Conservation (phyloP, 2,329 filamentous ascomycete species). For the Hortaea sp. region DNA sequence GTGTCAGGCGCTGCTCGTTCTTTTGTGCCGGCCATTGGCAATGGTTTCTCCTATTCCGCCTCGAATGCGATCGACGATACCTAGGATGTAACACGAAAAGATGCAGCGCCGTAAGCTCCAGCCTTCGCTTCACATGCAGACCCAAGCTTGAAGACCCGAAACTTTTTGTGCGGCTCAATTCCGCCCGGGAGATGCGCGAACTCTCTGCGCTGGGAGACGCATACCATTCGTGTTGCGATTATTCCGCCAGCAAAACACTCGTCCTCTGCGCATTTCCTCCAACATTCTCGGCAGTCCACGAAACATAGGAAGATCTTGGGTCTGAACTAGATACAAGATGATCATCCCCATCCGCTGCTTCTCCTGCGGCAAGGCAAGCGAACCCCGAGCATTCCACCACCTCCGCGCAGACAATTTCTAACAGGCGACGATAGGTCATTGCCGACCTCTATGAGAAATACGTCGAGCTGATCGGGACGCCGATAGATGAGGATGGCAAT, state of each 20-base stretch:
- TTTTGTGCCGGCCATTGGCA: slow-evolving; percentile 1
- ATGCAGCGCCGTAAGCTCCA: too few species aligned
- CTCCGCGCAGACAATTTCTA: slow-evolving; percentile 15
- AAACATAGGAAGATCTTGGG: too few species aligned
- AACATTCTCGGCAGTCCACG: too few species aligned
- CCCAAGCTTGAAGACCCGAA: neutral
- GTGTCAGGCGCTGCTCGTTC: neutral
- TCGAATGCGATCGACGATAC: too few species aligned
- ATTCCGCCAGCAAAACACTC: too few species aligned
- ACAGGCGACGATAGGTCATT: slow-evolving; percentile 59
- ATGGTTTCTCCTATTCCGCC: neutral
- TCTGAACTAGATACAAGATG: slow-evolving; percentile 49
- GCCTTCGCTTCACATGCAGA: neutral
- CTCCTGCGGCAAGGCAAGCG: slow-evolving; percentile 87
- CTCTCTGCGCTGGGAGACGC: neutral
- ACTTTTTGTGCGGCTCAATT: neutral
- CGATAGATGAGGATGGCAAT: slow-evolving; percentile 58
- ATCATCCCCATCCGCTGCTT: slow-evolving; percentile 99
- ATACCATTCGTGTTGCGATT: neutral
- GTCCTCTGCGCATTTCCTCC: too few species aligned
- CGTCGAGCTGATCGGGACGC: slow-evolving; percentile 73
- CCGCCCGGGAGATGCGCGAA: neutral
- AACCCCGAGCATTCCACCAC: neutral
- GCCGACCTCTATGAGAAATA: slow-evolving; percentile 97
- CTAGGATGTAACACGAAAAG: too few species aligned